Evolutionary conservation across 129 eudicot genomes (phyloP).

Genomic region (Escallonia rubra): DNA sequence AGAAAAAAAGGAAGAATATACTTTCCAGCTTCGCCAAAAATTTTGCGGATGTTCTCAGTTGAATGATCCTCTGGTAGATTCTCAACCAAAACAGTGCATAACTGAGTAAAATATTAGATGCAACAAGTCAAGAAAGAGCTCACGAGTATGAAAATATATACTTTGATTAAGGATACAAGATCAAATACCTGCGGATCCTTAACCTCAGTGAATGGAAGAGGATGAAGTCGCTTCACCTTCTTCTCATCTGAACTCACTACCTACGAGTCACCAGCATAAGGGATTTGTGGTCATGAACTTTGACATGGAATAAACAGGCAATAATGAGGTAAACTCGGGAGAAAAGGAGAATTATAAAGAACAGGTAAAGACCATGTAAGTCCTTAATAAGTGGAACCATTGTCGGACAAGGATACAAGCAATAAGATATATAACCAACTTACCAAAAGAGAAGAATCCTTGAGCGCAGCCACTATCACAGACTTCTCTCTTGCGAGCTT

Average conservation of each 20-base stretch:
- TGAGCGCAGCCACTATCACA: conserved; percentile 70
- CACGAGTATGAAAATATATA: neutral
- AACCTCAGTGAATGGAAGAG: conserved; percentile 52
- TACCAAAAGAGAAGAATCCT: conserved; percentile 79
- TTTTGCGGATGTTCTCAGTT: conserved; percentile 53
- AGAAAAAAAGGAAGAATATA: neutral
- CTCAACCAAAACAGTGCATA: conserved; percentile 87
- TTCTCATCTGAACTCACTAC: conserved; percentile 69
- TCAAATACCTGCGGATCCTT: conserved; percentile 71
- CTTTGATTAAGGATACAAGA: neutral
- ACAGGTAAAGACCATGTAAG: neutral
- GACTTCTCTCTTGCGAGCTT: conserved; percentile 59
- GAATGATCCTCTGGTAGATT: conserved; percentile 96
- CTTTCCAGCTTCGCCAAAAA: conserved; percentile 77
- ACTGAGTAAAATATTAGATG: neutral
- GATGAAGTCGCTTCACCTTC: conserved; percentile 82
- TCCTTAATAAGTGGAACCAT: neutral
- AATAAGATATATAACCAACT: conserved; percentile 9
- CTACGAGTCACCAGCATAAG: conserved; percentile 37
- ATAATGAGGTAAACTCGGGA: neutral
- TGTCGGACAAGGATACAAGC: neutral
- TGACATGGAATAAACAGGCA: neutral
- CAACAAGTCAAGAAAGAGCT: neutral
- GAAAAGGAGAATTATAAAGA: neutral
- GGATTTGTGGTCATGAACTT: neutral